Evolutionary conservation across 2,329 filamentous ascomycete genomes (phyloP), one percentile per base, ranked within the genome.

Genomic region (Leptographium lundbergii): DNA sequence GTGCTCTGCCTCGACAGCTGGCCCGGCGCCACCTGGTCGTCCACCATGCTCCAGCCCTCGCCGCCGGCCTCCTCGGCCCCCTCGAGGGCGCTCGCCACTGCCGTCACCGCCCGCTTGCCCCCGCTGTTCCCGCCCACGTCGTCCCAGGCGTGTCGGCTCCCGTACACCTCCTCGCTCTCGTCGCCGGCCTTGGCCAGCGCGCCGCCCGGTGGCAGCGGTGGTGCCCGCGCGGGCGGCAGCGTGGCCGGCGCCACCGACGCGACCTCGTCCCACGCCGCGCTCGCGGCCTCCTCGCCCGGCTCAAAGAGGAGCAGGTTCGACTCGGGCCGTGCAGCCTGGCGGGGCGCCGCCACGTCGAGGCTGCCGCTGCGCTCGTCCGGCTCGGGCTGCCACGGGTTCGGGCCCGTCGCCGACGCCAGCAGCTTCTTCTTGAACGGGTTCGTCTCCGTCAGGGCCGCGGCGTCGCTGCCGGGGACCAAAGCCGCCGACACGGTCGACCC

Each of bases 371-470:
- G 65, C 6, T 69, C 70, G 0, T 65, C 61, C 14, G 70, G 55
- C 0, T 52, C 68, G 0, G 74, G 74, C 56, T 75, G 71, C 76
- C 75, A 78, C 0, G 76, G 75, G 58, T 77, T 78, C 45, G 29
- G 52, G 59, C 51, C 57, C 48, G 51, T 51, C 22, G 47, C 51
- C 24, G 19, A 22, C 2, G 55, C 63, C 4, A 73, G 60, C 4
- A 70, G 70, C 63, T 78, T 79, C 59, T 77, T 75, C 61, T 77
- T 78, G 66, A 82, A 82, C 0, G 80, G 80, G 57, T 82, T 82
- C 24, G 78, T 81, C 59, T 77, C 69, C 24, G 67, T 61, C 59
- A 62, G 61, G 34, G 52, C 39, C 4, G 59, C 60, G 22, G 47
- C 59, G 6, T 57, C 60, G 52, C 57, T 57, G 57, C 53, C 61